Conservation (phyloP, 345 rosid genomes). For the Corymbia maculata region DNA sequence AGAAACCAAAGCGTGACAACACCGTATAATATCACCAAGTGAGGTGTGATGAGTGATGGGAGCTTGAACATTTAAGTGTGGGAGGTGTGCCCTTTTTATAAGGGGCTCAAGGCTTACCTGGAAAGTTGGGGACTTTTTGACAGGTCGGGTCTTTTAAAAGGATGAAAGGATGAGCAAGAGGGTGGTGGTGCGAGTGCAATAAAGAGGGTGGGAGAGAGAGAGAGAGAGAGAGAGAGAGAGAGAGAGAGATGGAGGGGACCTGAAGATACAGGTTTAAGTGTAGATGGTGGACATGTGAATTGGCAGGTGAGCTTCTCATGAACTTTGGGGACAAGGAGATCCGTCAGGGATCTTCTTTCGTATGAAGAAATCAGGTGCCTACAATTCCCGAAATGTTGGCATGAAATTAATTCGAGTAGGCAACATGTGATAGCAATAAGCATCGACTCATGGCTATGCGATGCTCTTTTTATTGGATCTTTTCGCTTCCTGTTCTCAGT, state of each 20-base stretch:
- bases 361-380: not conserved
- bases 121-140: not conserved
- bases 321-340: not conserved
- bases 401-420: not conserved
- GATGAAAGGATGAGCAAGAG: constrained; percentile 12
- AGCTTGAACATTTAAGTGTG: not conserved
- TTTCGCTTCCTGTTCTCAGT: not conserved
- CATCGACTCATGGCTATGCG: not conserved
- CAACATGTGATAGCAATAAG: not conserved
- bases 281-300: constrained; percentile 27
- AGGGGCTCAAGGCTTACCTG: not conserved
- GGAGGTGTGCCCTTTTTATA: not conserved
- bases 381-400: not conserved
- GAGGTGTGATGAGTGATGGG: not conserved
- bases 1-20: not conserved
- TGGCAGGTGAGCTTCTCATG: constrained; percentile 26
- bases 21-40: not conserved
- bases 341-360: not conserved
- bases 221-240: not conserved
- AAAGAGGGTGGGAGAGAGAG: not conserved
- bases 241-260: not conserved
- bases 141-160: not conserved
- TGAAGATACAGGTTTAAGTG: not conserved
- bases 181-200: constrained; percentile 27
- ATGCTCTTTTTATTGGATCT: not conserved